A percentile compares a stretch with the other conserved stretches of the same genome.
phyloP scores from a whole-genome alignment of 805 yeast species.

The Clavispora fructus region DNA sequence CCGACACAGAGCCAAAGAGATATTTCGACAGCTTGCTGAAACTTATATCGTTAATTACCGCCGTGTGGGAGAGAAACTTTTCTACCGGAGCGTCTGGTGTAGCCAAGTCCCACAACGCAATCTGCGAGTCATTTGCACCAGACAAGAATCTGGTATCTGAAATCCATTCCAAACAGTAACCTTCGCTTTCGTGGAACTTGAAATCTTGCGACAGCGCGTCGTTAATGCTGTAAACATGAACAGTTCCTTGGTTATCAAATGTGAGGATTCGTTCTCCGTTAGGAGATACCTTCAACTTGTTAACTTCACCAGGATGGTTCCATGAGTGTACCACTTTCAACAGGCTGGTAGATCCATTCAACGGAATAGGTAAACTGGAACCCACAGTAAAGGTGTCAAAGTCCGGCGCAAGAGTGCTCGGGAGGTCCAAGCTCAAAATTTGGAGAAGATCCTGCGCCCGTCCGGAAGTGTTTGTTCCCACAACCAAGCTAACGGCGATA shows the following conservation, averaged over 20 bases:
- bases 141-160: constrained; percentile 44
- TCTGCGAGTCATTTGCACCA: constrained; percentile 61
- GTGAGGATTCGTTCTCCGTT: constrained; percentile 46
- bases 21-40: constrained; percentile 42
- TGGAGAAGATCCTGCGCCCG: constrained; percentile 40
- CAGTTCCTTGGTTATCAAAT: constrained; percentile 48
- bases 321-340: constrained; percentile 45
- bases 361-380: constrained; percentile 16
- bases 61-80: constrained; percentile 45
- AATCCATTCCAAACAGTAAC: constrained; percentile 70
- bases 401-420: constrained; percentile 45
- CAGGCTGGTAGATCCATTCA: constrained; percentile 25
- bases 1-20: constrained; percentile 67
- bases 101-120: constrained; percentile 65
- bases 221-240: constrained; percentile 37
- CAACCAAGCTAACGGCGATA: constrained; percentile 34
- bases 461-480: constrained; percentile 45
- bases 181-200: constrained; percentile 58
- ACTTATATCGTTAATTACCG: constrained; percentile 63
- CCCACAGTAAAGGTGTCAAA: constrained; percentile 18
- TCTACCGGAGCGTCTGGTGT: constrained; percentile 42
- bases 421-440: constrained; percentile 40
- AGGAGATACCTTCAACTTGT: constrained; percentile 53
- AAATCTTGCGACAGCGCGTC: constrained; percentile 25
- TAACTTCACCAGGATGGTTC: constrained; percentile 64